Percentiles rank a stretch among this genome's conserved stretches.
phyloP scores from a whole-genome alignment of 495 filamentous ascomycete genomes.

The Lentithecium fluviatile region DNA sequence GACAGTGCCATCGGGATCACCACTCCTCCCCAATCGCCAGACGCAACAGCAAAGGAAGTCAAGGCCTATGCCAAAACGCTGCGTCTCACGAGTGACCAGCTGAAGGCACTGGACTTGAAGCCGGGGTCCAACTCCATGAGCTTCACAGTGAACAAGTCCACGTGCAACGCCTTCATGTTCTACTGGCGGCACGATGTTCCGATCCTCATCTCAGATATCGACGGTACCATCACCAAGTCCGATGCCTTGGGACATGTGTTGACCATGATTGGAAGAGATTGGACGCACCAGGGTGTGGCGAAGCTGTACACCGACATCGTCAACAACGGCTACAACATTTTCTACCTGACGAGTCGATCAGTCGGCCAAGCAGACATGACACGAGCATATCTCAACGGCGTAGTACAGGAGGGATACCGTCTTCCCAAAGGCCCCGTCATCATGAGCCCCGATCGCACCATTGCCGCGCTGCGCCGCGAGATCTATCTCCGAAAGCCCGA shows the following conservation, averaged over 20 bases:
- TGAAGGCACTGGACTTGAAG: constrained; percentile 81
- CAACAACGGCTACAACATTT: constrained; percentile 95
- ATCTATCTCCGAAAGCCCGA: constrained; percentile 96
- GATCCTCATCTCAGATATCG: constrained; percentile 97
- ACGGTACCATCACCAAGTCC: constrained; percentile 98
- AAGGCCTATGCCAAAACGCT: constrained; percentile 95
- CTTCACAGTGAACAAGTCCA: constrained; percentile 93
- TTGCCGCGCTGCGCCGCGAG: constrained; percentile 90
- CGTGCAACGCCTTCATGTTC: constrained; percentile 88
- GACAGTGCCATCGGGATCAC: constrained; percentile 60
- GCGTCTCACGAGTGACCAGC: constrained; percentile 91
- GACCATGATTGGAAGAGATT: constrained; percentile 96
- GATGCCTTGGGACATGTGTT: constrained; percentile 96
- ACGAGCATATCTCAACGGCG: constrained; percentile 83
- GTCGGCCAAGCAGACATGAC: constrained; percentile 94
- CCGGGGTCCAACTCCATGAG: constrained; percentile 85
- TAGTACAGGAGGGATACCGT: constrained; percentile 81
- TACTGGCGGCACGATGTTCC: constrained; percentile 86
- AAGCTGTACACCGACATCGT: constrained; percentile 96
- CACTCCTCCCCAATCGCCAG: constrained; percentile 77
- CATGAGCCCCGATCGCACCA: constrained; percentile 90
- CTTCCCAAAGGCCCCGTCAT: constrained; percentile 91
- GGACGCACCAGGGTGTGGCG: constrained; percentile 94
- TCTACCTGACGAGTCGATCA: constrained; percentile 93
- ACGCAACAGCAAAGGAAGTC: constrained; percentile 63